phyloP scores from a whole-genome alignment of 2,329 filamentous ascomycete species.

The Colletotrichum neosansevieriae region DNA sequence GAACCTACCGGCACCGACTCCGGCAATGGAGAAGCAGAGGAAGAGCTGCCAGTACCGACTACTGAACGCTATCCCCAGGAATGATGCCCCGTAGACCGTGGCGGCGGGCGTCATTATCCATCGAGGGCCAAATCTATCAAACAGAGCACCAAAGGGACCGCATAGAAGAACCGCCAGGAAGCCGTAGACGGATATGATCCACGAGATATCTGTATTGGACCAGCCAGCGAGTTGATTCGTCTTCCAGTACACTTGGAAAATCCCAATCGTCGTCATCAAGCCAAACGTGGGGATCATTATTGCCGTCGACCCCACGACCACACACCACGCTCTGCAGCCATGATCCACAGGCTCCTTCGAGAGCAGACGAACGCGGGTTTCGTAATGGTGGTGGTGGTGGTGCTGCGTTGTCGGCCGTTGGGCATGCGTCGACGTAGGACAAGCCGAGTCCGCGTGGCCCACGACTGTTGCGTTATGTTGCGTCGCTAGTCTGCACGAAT shows the following conservation, averaged over 20 bases:
- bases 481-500: constrained; percentile 4
- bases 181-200: constrained; percentile 47
- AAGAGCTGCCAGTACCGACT: constrained; percentile 46
- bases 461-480: constrained; percentile 33
- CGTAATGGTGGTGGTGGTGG: constrained; percentile 5
- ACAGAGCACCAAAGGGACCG: constrained; percentile 42
- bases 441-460: constrained; percentile 43
- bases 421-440: constrained; percentile 31
- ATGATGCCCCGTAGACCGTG: constrained; percentile 43
- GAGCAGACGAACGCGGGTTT: constrained; percentile 44
- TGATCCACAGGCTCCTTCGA: constrained; percentile 32
- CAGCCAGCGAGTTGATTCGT: constrained; percentile 42
- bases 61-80: constrained; percentile 47
- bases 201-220: constrained; percentile 43
- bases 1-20: constrained; percentile 44
- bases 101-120: constrained; percentile 42
- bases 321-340: constrained; percentile 30
- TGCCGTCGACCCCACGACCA: constrained; percentile 28
- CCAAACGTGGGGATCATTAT: constrained; percentile 44
- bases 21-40: constrained; percentile 46
- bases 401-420: neutral
- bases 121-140: constrained; percentile 43
- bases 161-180: constrained; percentile 46
- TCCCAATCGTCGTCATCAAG: constrained; percentile 46
- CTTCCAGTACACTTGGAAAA: constrained; percentile 48